Conservation (phyloP, 257 asterid genomes). For the Solanum boliviense region DNA sequence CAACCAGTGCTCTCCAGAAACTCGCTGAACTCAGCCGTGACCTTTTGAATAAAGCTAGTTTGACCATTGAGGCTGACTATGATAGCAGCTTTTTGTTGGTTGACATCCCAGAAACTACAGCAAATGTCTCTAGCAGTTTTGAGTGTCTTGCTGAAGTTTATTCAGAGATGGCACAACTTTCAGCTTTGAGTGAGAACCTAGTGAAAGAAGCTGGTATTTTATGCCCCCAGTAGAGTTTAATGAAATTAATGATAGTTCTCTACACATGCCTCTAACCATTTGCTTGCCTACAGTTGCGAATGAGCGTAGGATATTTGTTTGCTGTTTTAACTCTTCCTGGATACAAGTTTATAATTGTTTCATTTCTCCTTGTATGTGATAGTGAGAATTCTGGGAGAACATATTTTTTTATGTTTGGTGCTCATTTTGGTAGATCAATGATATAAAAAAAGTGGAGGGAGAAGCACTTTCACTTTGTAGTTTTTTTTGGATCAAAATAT, state of each 20-base stretch:
- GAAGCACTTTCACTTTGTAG: background rate
- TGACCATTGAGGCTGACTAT: slow-evolving; percentile 22
- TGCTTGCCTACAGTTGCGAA: background rate
- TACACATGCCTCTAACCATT: slow-evolving; percentile 17
- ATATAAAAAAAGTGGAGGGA: background rate
- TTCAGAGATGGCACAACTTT: slow-evolving; percentile 52
- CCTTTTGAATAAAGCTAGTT: slow-evolving; percentile 36
- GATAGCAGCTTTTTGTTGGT: background rate
- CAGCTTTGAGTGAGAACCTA: slow-evolving; percentile 53
- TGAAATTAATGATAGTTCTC: slow-evolving; percentile 1
- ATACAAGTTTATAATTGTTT: background rate
- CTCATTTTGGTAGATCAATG: background rate
- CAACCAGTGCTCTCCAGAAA: slow-evolving; percentile 48
- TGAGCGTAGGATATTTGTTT: background rate
- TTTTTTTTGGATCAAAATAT: background rate
- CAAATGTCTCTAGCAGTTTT: background rate
- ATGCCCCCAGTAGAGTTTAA: slow-evolving; percentile 1
- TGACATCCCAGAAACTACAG: slow-evolving; percentile 4
- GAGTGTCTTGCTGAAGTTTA: slow-evolving; percentile 30
- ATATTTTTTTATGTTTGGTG: background rate
- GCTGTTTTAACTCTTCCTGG: background rate
- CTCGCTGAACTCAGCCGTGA: slow-evolving; percentile 62
- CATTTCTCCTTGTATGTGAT: background rate
- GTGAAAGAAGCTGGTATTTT: slow-evolving; percentile 42
- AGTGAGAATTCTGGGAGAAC: background rate